These are phyloP conservation scores for Conticribra guillardii DNA, from an alignment of 108 stramenopile species.

Conservation along the genomic window DNA sequence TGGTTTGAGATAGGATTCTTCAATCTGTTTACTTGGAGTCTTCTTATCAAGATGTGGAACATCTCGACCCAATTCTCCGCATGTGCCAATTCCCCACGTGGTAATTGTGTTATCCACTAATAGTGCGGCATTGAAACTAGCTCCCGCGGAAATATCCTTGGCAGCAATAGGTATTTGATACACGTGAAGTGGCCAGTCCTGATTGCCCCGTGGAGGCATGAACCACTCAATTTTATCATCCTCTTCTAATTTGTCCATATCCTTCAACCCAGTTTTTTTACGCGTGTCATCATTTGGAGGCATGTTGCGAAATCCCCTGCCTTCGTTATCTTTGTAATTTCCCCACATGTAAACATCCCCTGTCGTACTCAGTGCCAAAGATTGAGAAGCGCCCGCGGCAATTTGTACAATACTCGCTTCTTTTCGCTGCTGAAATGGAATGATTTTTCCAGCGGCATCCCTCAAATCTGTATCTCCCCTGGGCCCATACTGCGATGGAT, in stretches of 20 bases:
- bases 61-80: conserved; percentile 42
- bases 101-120: conserved; percentile 60
- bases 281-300: conserved; percentile 39
- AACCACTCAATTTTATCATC: conserved; percentile 11
- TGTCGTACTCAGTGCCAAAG: conserved; percentile 61
- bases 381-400: conserved; percentile 79
- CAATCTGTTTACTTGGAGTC: conserved; percentile 31
- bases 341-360: conserved; percentile 77
- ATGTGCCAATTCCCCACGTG: conserved; percentile 69
- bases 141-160: conserved; percentile 55
- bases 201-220: conserved; percentile 26
- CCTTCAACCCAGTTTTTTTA: conserved; percentile 21
- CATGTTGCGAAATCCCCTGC: conserved; percentile 49
- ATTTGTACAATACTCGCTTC: conserved; percentile 63
- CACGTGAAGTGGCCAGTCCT: conserved; percentile 45
- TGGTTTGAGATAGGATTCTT: conserved; percentile 63
- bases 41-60: conserved; percentile 28
- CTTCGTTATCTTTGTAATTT: conserved; percentile 74
- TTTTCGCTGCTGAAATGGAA: neutral
- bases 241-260: conserved; percentile 26
- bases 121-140: conserved; percentile 59
- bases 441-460: neutral
- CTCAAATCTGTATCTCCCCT: neutral
- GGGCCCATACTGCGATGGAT: conserved; percentile 9
- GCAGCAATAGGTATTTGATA: conserved; percentile 32